Base-by-base conservation (phyloP, 1,139 yeast species). In the Geotrichum histeridarum region DNA sequence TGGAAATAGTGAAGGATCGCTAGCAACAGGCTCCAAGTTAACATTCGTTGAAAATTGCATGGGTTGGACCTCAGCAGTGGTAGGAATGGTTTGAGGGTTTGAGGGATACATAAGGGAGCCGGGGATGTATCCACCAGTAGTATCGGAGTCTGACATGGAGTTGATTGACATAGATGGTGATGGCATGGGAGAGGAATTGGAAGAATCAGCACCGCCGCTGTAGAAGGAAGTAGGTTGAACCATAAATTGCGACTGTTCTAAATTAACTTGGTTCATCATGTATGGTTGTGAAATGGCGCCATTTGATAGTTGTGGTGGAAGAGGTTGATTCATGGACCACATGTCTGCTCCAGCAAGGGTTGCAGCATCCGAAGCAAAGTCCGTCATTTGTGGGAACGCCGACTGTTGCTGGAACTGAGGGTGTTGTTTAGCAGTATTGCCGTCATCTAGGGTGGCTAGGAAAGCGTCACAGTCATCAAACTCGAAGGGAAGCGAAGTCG, bases 401-500 rank as follows among this genome's bases (percentile, higher is more conserved):
- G 30, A 11, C 31, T 39, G 41, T 30, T 22, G 43, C 32, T 42
- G 53, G 37, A 36, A 37, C 41, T 22, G 27, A 7, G 39, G 43
- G 33, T 44, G 17, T 22, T 35, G 37, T n/a, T 27, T 42, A 22
- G 51, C 30, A 22, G 54, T 11, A 33, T 43, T 45, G 45, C 54
- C 39, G 22, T 57, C 54, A 36, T 62, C 63, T 36, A 63, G 48
- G 8, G 64, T 57, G 48, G 59, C 59, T 32, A 63, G 51, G 35
- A 60, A 62, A 15, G 62, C 52, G 51, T 62, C 64, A 54, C 65
- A 63, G 56, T 62, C 65, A 8, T 59, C 62, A 42, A 61, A 61
- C 45, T 63, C 63, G 53, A 63, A 63, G 42, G 61, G 57, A 41
- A 56, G 39, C 30, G 51, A 45, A 5, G 27, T 22, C 42, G 35